Evolutionary conservation across 2,329 filamentous ascomycete genomes (phyloP).

Genomic region (Aspergillus piperis): DNA sequence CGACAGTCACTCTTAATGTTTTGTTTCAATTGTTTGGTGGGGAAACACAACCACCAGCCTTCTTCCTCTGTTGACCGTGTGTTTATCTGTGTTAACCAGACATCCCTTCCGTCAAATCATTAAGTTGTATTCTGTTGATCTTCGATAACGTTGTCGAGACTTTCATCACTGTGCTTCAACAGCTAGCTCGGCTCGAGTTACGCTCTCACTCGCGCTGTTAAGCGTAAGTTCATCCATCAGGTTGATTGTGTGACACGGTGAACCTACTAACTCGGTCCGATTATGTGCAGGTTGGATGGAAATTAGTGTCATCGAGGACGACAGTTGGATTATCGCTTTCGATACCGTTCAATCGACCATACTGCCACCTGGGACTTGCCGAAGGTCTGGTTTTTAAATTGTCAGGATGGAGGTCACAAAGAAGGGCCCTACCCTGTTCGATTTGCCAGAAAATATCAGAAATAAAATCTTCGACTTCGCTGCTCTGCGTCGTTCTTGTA

Average conservation of each 20-base stretch:
- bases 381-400: too few relatives aligned
- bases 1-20: neutral
- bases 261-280: neutral
- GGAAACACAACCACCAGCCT: neutral
- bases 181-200: neutral
- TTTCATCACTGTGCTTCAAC: too few relatives aligned
- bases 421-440: constrained; percentile 15
- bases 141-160: too few relatives aligned
- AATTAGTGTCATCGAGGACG: neutral
- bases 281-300: neutral
- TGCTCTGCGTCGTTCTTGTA: constrained; percentile 24
- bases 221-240: neutral
- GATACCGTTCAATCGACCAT: neutral
- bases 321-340: neutral
- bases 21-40: neutral
- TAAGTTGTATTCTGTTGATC: too few relatives aligned
- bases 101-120: too few relatives aligned
- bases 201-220: neutral
- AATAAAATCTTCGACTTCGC: constrained; percentile 25
- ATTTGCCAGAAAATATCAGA: constrained; percentile 23
- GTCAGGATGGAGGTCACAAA: neutral
- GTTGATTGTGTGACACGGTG: neutral
- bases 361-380: neutral
- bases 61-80: neutral
- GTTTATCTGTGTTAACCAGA: neutral